Evolutionary conservation across 2,329 filamentous ascomycete species (phyloP).

Genomic region (Arthroderma sp.): DNA sequence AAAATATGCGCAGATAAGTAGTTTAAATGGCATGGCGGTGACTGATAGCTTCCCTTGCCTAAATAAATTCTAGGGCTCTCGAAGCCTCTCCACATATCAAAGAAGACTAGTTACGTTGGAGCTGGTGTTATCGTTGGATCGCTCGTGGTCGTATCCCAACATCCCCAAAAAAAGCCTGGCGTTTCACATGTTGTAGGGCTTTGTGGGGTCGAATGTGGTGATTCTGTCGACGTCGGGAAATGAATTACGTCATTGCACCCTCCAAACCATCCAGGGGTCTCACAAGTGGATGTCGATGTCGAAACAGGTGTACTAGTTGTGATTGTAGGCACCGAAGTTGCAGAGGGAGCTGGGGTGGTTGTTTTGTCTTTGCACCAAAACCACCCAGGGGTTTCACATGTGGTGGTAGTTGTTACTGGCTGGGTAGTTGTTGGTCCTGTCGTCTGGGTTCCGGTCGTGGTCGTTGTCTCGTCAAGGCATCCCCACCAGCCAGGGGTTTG

Average conservation of each 20-base stretch:
- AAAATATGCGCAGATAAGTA: neutral
- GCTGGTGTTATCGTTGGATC: conserved; percentile 20
- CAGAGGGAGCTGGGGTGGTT: conserved; percentile 13
- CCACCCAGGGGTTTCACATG: conserved; percentile 32
- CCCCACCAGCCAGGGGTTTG: conserved; percentile 91
- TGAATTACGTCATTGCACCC: conserved; percentile 27
- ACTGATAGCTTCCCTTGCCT: neutral
- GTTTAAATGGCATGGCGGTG: neutral
- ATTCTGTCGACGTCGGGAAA: conserved; percentile 13
- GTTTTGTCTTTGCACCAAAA: conserved; percentile 29
- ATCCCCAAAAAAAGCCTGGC: conserved; percentile 47
- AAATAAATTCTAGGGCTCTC: too few relatives aligned
- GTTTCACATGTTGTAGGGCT: conserved; percentile 30
- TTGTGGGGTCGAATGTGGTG: conserved; percentile 10
- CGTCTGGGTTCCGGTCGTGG: conserved; percentile 17
- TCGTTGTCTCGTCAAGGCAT: conserved; percentile 37
- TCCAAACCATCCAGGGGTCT: conserved; percentile 27
- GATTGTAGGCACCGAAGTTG: conserved; percentile 14
- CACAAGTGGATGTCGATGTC: conserved; percentile 15
- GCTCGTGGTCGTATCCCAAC: conserved; percentile 30
- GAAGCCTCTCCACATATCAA: too few relatives aligned
- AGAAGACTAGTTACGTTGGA: conserved; percentile 10
- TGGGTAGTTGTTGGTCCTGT: conserved; percentile 13
- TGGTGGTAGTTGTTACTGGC: conserved; percentile 22
- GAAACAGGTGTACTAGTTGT: conserved; percentile 14